These are phyloP conservation scores for Kazachstania kunashirensis DNA, from an alignment of 805 yeast species.

Conservation along the genomic window DNA sequence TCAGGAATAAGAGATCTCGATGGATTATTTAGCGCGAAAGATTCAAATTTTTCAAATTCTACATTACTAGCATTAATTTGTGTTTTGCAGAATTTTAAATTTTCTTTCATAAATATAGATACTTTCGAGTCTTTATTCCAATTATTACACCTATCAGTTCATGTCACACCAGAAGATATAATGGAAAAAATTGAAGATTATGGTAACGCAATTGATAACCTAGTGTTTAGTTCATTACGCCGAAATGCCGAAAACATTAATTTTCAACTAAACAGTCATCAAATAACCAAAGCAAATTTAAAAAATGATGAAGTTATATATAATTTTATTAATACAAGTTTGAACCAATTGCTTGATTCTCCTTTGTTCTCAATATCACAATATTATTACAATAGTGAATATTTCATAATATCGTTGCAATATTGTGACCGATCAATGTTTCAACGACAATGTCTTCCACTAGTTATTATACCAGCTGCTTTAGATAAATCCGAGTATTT, in stretches of 20 bases:
- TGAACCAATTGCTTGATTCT: conserved; percentile 1
- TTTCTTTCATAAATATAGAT: conserved; percentile 4
- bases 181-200: conserved; percentile 2
- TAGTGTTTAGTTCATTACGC: too few species aligned
- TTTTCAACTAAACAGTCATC: too few species aligned
- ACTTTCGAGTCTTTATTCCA: conserved; percentile 5
- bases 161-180: neutral
- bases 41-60: neutral
- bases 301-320: too few species aligned
- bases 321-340: neutral
- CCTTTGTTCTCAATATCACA: conserved; percentile 6
- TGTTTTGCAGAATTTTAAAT: conserved; percentile 10
- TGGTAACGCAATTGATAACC: conserved; percentile 5
- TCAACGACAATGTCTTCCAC: neutral
- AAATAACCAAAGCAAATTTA: too few species aligned
- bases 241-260: too few species aligned
- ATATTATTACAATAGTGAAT: conserved; percentile 5
- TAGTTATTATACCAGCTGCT: neutral
- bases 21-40: neutral
- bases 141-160: neutral
- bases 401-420: conserved; percentile 8
- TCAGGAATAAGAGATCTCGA: neutral
- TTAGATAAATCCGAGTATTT: neutral
- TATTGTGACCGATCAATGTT: conserved; percentile 5
- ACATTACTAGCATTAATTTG: conserved; percentile 7